Conservation (phyloP, 2,329 filamentous ascomycete genomes). For the Fusarium scirpi region DNA sequence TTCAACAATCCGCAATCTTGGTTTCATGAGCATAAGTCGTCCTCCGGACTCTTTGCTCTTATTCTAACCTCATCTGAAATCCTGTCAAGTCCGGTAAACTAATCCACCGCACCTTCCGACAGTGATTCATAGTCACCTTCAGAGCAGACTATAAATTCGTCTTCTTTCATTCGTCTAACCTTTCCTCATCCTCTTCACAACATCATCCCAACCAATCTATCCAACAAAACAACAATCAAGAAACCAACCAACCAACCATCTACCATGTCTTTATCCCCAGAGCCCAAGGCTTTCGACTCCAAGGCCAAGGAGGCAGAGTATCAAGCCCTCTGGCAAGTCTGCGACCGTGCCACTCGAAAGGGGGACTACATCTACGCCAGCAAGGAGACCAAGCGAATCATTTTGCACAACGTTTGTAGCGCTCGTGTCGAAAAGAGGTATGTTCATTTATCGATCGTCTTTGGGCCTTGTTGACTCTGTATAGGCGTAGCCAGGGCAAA, state of each 20-base stretch:
- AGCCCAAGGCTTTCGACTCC: not conserved
- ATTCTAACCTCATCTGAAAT: not conserved
- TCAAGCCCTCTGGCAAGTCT: conserved; percentile 44
- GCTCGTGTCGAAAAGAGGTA: conserved; percentile 33
- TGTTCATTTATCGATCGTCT: not conserved
- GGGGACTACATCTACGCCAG: conserved; percentile 15
- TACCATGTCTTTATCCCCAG: conserved; percentile 25
- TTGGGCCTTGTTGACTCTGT: not conserved
- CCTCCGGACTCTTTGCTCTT: not conserved
- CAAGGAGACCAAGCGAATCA: not conserved
- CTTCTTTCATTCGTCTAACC: not conserved
- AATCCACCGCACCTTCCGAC: not conserved
- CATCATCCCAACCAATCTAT: not conserved
- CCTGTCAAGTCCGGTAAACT: no score
- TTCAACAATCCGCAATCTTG: not conserved
- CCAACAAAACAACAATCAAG: not conserved
- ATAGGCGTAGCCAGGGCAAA: conserved; percentile 25
- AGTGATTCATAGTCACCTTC: not conserved
- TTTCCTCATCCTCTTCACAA: not conserved
- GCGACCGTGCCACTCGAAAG: conserved; percentile 34
- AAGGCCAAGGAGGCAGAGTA: conserved; percentile 42
- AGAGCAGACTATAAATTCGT: not conserved
- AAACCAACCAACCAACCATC: not conserved
- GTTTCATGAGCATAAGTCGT: not conserved
- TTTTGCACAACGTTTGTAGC: conserved; percentile 19